These are phyloP conservation scores for Stephania yunnanensis DNA, from an alignment of 164 flowering plant genomes.

Conservation along the genomic window DNA sequence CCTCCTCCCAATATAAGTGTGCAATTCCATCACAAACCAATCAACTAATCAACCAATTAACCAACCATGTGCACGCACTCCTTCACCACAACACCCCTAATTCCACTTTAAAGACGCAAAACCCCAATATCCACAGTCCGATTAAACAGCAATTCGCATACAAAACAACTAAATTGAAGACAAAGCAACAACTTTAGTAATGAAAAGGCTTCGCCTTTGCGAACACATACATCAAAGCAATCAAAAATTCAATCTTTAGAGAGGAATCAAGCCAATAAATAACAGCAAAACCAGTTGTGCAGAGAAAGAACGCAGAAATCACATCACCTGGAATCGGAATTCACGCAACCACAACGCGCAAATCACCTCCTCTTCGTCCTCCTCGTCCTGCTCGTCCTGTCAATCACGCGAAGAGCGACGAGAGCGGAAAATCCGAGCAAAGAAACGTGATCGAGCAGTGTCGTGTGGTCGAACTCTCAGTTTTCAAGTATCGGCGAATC, in stretches of 20 bases:
- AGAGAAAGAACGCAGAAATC: background rate
- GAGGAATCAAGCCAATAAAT: background rate
- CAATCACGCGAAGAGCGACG: background rate
- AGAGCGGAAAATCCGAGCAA: background rate
- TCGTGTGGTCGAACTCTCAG: background rate
- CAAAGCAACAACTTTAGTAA: background rate
- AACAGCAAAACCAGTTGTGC: background rate
- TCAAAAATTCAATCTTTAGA: too few species aligned
- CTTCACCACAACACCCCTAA: slow-evolving; percentile 1
- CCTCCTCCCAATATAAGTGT: background rate
- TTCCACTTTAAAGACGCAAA: background rate
- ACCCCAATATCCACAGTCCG: background rate
- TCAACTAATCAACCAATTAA: slow-evolving; percentile 11
- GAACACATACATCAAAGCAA: background rate
- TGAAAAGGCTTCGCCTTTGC: background rate
- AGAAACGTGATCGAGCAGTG: background rate
- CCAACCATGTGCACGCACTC: slow-evolving; percentile 18
- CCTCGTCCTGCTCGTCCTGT: background rate
- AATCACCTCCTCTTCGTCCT: background rate
- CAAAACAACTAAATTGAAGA: background rate
- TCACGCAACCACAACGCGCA: background rate
- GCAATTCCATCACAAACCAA: slow-evolving; percentile 3
- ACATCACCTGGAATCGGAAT: background rate
- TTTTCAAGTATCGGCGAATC: too few species aligned
- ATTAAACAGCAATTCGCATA: background rate